Evolutionary conservation across 2,329 filamentous ascomycete genomes (phyloP).

Genomic region (Talaromyces albobiverticillius): DNA sequence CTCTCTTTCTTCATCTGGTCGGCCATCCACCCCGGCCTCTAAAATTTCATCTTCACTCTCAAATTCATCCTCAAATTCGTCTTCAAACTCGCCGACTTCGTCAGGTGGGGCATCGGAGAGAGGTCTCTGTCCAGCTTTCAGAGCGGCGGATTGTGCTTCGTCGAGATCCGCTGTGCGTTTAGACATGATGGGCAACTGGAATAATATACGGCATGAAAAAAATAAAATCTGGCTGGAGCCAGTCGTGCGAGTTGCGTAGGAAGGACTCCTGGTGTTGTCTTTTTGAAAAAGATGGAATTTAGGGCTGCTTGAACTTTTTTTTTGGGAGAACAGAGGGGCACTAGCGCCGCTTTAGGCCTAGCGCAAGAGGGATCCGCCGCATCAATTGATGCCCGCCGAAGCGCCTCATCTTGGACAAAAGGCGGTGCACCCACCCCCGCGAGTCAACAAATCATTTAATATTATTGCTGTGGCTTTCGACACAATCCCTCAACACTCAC

Average conservation of each 20-base stretch:
- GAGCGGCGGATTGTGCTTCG: constrained; percentile 49
- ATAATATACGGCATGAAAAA: constrained; percentile 3
- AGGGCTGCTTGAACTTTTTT: constrained; percentile 17
- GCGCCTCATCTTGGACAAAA: constrained; percentile 9
- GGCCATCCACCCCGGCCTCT: constrained; percentile 89
- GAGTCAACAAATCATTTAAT: background rate
- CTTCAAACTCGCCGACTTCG: constrained; percentile 63
- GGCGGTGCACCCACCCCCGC: background rate
- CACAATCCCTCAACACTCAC: background rate
- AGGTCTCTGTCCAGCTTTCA: constrained; percentile 62
- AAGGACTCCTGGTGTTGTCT: background rate
- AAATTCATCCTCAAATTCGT: constrained; percentile 93
- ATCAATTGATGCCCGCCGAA: constrained; percentile 12
- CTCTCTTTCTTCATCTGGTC: constrained; percentile 88
- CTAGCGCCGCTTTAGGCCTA: constrained; percentile 9
- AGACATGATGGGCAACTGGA: constrained; percentile 47
- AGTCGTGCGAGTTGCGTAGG: background rate
- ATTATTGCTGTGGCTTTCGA: background rate
- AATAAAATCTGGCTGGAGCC: constrained; percentile 16
- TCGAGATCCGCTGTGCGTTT: constrained; percentile 58
- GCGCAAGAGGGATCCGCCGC: constrained; percentile 12
- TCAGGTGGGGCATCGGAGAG: constrained; percentile 48
- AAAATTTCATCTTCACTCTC: constrained; percentile 91
- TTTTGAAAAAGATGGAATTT: constrained; percentile 9
- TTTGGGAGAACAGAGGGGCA: constrained; percentile 13